Base-by-base conservation (phyloP, 2,329 filamentous ascomycete genomes). In the Rosellinia necatrix region DNA sequence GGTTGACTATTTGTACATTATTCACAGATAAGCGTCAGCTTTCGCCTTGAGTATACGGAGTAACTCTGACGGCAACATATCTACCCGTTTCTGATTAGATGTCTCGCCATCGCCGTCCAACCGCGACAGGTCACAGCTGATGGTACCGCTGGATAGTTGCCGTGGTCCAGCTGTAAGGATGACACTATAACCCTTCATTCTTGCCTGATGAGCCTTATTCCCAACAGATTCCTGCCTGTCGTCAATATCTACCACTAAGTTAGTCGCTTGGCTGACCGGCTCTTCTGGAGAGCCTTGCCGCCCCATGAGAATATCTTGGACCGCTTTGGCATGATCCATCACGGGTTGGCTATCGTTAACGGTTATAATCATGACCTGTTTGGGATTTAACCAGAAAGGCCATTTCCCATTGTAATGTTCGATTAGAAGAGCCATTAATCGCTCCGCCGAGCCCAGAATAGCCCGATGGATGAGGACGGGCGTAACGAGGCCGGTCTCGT, bases 361-460 rank as follows among this genome's bases (percentile, higher is more conserved):
- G 0, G 89, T 89, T 27, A 94, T 73, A 53, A 96, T 81, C 41
- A 88, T 84, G 37, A 84, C 87, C 68, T 94, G 92, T 5, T 86
- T 83, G 1, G 91, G 91, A 52, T 89, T 92, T 8, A 96, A 78
- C 92, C 91, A 96, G 70, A 96, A 93, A 3, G 91, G 91, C 84
- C 90, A 96, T 55, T 81, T 82, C 13, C 90, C 90, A 53, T 87
- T 81, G 65, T 92, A 91, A 63, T 90, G 88, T 72, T 96, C 92
- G 52, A 94, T 92, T 35, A 96, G 74, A 12, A 96, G 78, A 3
- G 91, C 91, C 81, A 96, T 87, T 59, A 96, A 85, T 41, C 92
- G 83, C 73, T 96, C 91, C 4, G 96, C 81, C 0, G 90, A 94
- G 13, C 91, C 91, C 48, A 96, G 81, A 30, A 96, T 88, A 12